Evolutionary conservation across 1,284 basidiomycete genomes (phyloP), one percentile per base, ranked within the genome.

Genomic region (Apiotrichum montevideense): DNA sequence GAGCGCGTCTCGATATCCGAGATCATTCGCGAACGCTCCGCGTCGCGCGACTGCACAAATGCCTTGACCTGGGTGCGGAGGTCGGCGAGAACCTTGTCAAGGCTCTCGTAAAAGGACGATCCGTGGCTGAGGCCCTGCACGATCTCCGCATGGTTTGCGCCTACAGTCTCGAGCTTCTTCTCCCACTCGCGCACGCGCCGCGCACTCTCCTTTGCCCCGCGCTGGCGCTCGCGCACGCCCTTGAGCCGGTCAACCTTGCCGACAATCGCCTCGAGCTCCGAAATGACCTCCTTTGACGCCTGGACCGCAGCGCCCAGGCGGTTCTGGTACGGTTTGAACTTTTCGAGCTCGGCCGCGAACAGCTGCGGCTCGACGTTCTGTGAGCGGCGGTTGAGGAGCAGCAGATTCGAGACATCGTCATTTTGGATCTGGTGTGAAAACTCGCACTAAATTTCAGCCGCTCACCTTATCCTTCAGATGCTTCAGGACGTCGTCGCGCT

Each of bases 351-450:
- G 6, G 86, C 83, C 0, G 91, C 89, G 67, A 98, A 98, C 14
- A 98, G 80, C 1, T 89, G 83, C 0, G 88, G 86, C 65, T 98
- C 92, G 4, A 89, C 87, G 41, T 85, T 85, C 33, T 84, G 83
- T 60, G 91, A 87, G 14, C 93, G 87, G 13, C 91, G 85, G 71
- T 97, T 96, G 52, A 98, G 83, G 2, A 98, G 83, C 1, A 98
- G 83, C 0, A 97, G 80, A 70, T 96, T 92, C 0, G 94, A 98
- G 8, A 98, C 95, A 67, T 98, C 96, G 76, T 98, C 96, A 35
- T 82, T 81, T 83, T 97, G 96, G 47, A 98, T 84, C 90, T 94
- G 68, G 6, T 8, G 43, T 55, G 35, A 51, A 51, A 39, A 13
- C 5, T 29, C 33, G 14, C 4, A 15, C 3, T 37, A 32, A 9